Base-by-base conservation (phyloP, 148 eudicot genomes). In the Cornus controversa region DNA sequence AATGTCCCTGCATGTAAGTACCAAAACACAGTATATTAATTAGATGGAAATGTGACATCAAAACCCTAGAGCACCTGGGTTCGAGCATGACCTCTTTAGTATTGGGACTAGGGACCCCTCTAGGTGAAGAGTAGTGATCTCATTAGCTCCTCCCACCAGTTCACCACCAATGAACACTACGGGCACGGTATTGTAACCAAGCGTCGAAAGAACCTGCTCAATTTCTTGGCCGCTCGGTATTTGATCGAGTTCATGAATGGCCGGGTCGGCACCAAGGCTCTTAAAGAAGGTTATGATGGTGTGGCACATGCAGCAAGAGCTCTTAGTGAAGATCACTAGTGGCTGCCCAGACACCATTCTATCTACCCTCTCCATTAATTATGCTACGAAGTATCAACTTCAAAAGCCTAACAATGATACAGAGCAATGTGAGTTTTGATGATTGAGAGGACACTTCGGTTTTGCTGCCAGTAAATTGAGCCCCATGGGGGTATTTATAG, bases 61-160 rank as follows among this genome's bases (percentile, higher is more conserved):
- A 34, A 89, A 74, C 91, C 91, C 84, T n/a, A 89, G 9, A 27
- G 88, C 91, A 4, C 89, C 88, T 0, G 89, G 89, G n/a, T n/a
- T n/a, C n/a, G n/a, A n/a, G n/a, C n/a, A n/a, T n/a, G n/a, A n/a
- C 26, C 63, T 60, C 63, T 63, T 82, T 42, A 89, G 91, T 88
- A 75, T 84, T 6, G 83, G 84, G 64, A 71, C 73, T 15, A 89
- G 23, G 11, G 81, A 6, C 7, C 86, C 34, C 6, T 63, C 31
- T 10, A 89, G 85, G 24, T 86, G 91, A 75, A 86, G 86, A 28
- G 79, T 84, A 78, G 76, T 86, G 72, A 89, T 75, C 70, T 82
- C 85, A 69, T 79, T 81, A 2, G 74, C 75, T 23, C 86, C 87
- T 6, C 91, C 91, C 1, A 84, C 84, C 0, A 86, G 50, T 23